A percentile compares a stretch with the other conserved stretches of the same genome.
Evolutionary conservation across 768 basidiomycete species (phyloP).

Genomic region (Pulveroboletus sp.): DNA sequence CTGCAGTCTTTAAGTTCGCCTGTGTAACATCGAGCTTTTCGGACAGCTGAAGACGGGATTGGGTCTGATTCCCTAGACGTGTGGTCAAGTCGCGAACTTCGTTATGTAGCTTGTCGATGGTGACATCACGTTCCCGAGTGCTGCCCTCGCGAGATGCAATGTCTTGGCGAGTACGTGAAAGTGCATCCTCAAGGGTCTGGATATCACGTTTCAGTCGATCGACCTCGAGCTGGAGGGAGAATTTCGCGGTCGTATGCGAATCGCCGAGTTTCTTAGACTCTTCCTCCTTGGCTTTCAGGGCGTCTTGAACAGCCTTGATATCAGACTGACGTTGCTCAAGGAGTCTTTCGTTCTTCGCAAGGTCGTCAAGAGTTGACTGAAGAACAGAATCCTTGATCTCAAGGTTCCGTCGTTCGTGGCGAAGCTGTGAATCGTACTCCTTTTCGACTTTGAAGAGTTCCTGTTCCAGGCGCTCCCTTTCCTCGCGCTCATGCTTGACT

Average conservation of each 20-base stretch:
- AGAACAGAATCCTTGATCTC: slow-evolving; percentile 72
- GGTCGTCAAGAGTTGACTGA: slow-evolving; percentile 59
- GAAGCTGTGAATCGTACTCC: slow-evolving; percentile 59
- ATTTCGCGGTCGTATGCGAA: slow-evolving; percentile 75
- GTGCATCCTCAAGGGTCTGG: slow-evolving; percentile 75
- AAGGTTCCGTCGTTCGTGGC: slow-evolving; percentile 58
- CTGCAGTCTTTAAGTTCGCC: slow-evolving; percentile 58
- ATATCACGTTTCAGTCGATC: slow-evolving; percentile 86
- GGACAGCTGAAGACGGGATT: slow-evolving; percentile 78
- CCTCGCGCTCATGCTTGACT: slow-evolving; percentile 54
- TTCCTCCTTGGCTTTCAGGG: slow-evolving; percentile 66
- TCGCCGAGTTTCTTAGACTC: slow-evolving; percentile 83
- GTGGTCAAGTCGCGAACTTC: slow-evolving; percentile 79
- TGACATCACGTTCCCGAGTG: slow-evolving; percentile 66
- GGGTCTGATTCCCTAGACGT: slow-evolving; percentile 81
- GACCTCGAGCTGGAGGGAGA: slow-evolving; percentile 86
- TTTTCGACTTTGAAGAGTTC: slow-evolving; percentile 58
- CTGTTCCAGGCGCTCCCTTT: slow-evolving; percentile 51
- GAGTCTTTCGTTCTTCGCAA: slow-evolving; percentile 59
- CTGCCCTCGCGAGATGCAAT: slow-evolving; percentile 63
- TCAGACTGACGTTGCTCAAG: slow-evolving; percentile 76
- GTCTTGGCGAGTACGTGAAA: slow-evolving; percentile 67
- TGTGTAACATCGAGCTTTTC: slow-evolving; percentile 85
- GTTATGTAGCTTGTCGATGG: slow-evolving; percentile 71
- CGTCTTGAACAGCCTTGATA: slow-evolving; percentile 66